Percentiles rank a stretch among this genome's conserved stretches.
These are phyloP conservation scores for Castanopsis chinensis DNA, from an alignment of 306 rosid genomes.

Conservation along the genomic window DNA sequence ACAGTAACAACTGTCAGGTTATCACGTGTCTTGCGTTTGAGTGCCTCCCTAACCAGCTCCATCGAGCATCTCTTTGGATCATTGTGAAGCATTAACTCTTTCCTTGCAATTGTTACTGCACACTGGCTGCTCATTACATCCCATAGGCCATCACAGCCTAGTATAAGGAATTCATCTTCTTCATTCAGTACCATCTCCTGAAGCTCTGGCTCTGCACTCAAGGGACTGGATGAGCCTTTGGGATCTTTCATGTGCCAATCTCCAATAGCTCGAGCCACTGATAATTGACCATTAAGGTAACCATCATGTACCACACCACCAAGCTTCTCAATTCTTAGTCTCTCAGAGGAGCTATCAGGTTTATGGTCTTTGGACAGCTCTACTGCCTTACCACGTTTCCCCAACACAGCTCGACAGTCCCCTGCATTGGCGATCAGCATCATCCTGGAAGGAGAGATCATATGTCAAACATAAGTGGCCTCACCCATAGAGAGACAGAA, in stretches of 20 bases:
- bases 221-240: constrained; percentile 68
- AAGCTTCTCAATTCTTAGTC: constrained; percentile 68
- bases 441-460: constrained; percentile 39
- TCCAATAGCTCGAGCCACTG: constrained; percentile 80
- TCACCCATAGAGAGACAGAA: neutral
- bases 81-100: constrained; percentile 75
- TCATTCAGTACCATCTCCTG: constrained; percentile 53
- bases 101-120: constrained; percentile 76
- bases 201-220: constrained; percentile 79
- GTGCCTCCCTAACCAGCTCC: constrained; percentile 81
- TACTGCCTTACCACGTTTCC: constrained; percentile 68
- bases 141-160: constrained; percentile 89
- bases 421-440: constrained; percentile 78
- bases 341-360: constrained; percentile 62
- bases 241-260: constrained; percentile 95
- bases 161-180: constrained; percentile 79
- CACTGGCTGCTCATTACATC: constrained; percentile 90
- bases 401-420: constrained; percentile 76
- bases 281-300: constrained; percentile 72
- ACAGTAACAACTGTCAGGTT: constrained; percentile 67
- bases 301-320: constrained; percentile 85
- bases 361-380: constrained; percentile 85
- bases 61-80: constrained; percentile 82
- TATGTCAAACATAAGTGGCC: neutral
- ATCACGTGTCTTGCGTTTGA: constrained; percentile 74